These are phyloP conservation scores for Calonectria pauciramosa DNA, from an alignment of 2,329 filamentous ascomycete species.

Conservation along the genomic window DNA sequence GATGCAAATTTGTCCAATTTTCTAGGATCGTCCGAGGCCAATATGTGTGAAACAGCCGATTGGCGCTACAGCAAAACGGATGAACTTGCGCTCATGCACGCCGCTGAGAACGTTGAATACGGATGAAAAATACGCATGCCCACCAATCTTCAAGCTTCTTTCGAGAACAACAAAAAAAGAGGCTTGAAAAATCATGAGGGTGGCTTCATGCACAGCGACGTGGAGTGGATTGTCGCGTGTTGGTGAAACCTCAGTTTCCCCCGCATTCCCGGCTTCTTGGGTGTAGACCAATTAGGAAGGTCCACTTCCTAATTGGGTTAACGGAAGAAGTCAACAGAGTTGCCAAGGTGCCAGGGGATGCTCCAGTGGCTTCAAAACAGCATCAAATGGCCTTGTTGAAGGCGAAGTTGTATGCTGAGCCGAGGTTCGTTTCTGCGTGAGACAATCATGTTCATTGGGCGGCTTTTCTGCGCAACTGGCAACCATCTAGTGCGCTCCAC, in stretches of 20 bases:
- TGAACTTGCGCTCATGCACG: neutral
- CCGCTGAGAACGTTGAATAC: neutral
- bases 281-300: neutral
- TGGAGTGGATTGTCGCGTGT: neutral
- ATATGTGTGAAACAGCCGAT: neutral
- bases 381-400: neutral
- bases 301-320: constrained; percentile 1
- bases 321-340: neutral
- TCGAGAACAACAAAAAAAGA: neutral
- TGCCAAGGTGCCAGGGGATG: neutral
- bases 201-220: neutral
- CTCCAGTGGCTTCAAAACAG: neutral
- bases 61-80: neutral
- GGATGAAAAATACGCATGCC: neutral
- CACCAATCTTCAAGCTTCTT: neutral
- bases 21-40: neutral
- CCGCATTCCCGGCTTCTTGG: neutral
- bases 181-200: neutral
- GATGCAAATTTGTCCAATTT: neutral
- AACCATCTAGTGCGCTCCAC: too few species aligned
- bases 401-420: neutral
- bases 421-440: neutral
- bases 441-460: neutral
- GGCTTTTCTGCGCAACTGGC: too few species aligned
- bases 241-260: neutral